Evolutionary conservation across 2,329 filamentous ascomycete species (phyloP), one percentile per base, ranked within the genome.

Genomic region (Apiospora malaysiana): DNA sequence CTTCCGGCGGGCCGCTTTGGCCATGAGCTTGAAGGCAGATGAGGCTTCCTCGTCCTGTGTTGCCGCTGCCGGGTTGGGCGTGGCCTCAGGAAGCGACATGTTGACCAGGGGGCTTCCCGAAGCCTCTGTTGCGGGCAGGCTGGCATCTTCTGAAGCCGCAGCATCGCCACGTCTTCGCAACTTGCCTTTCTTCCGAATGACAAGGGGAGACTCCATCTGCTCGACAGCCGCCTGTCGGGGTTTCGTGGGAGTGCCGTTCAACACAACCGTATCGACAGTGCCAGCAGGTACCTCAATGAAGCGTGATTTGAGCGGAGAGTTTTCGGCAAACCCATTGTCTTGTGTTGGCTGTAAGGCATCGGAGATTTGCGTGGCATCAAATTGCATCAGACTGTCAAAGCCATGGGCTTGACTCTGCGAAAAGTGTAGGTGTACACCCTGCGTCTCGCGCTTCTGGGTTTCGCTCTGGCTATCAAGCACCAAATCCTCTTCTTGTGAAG

Each of bases 271-370:
- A 25, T 93, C 92, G 0, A 91, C 83, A 0, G 93, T 95, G 0
- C 93, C 94, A 18, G 85, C 81, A 1, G 92, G 90, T 0, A 88
- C 83, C 42, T 90, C 87, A 69, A 90, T 77, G 79, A 94, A 94
- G 66, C 92, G 86, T 71, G 87, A 84, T 72, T 89, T 91, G 67
- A 94, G 86, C 59, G 94, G 93, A 0, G 93, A 93, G 70, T 90
- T 91, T 70, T 91, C 85, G 51, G 91, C 88, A 75, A 96, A 93
- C 0, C 94, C 94, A 23, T 83, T 87, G 78, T 97, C 95, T 78
- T 97, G 94, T 1, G 94, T 96, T 5, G 91, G 90, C 71, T 95
- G 92, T 6, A 93, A 86, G 68, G 92, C 84, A 42, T 93, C 90
- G 0, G 92, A 93, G 25, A 87, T 80, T 75, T 95, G 92, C 0